phyloP scores from a whole-genome alignment of 2,329 filamentous ascomycete species.

The Hymenoscyphus linearis region DNA sequence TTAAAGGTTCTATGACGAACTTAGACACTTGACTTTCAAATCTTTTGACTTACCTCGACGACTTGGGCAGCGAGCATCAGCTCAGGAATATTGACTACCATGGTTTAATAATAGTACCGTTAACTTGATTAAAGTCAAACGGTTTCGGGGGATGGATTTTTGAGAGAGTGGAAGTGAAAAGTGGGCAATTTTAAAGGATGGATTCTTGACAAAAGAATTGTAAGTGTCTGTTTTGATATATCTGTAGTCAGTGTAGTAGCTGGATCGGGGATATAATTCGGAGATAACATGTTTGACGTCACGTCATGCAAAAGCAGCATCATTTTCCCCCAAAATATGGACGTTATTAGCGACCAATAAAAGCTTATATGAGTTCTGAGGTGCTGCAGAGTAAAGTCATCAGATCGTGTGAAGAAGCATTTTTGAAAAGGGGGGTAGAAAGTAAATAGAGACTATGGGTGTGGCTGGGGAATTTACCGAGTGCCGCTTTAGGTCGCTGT shows the following conservation, averaged over 20 bases:
- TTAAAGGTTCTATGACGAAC: no score
- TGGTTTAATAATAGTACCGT: no score
- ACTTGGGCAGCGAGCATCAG: conserved; percentile 44
- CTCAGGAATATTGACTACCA: conserved; percentile 33
- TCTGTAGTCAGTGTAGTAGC: neutral
- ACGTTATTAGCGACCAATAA: no score
- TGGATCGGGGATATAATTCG: neutral
- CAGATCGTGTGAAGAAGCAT: no score
- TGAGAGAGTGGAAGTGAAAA: neutral
- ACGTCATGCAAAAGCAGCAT: neutral
- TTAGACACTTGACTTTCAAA: no score
- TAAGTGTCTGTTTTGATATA: no score
- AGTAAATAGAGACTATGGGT: no score
- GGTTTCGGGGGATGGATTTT: neutral
- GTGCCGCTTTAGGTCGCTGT: neutral
- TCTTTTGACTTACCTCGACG: conserved; percentile 33
- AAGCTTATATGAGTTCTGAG: no score
- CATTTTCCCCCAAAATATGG: no score
- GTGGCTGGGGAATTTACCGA: neutral
- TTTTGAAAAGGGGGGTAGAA: neutral
- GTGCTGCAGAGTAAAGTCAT: no score
- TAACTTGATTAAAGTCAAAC: neutral
- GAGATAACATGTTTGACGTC: neutral
- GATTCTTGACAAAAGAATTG: neutral
- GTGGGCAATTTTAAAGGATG: neutral